Evolutionary conservation across 2,329 filamentous ascomycete species (phyloP), one percentile per base, ranked within the genome.

Genomic region (Paecilomyces dactylethromorphus): DNA sequence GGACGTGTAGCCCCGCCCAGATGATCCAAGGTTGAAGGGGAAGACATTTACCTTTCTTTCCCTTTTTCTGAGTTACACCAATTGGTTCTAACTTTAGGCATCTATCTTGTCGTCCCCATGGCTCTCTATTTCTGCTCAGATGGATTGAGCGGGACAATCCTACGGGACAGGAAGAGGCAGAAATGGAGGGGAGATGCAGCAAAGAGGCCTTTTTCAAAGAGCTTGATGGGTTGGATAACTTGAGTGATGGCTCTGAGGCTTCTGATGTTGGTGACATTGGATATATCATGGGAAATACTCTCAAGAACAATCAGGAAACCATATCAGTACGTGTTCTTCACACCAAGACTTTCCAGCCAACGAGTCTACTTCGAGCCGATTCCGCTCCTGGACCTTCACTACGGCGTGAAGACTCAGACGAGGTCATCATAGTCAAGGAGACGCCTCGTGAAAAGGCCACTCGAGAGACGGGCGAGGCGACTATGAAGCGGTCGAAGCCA

Each of bases 201-300:
- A 77, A 77, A 64, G 62, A 66, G 58, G 59, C 62, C 18, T 73
- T 78, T 56, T 77, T 76, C 62, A 64, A 60, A 15, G 69, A 65
- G 21, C 66, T 78, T 8, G 74, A 76, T 49, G 55, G 59, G 31
- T 59, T 75, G 39, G 72, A 72, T 59, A 59, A 66, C 11, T 49
- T 61, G 21, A 66, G 62, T 3, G 70, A 71, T 51, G 64, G 66
- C 24, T 61, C 60, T 8, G 66, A 69, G 15, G 64, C 70, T 60
- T 67, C 24, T 49, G 66, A 65, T 5, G 57, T 66, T 12, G 62
- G 69, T n/a, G 60, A 58, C 7, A 54, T 69, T 22, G 58, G 56
- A 53, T 35, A 35, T 32, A 10, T 69, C 1, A 57, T 72, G 39
- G 54, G 53, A 53, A 26, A 33, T 4, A 62, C 21, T 39, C 29